Evolutionary conservation across 768 basidiomycete genomes (phyloP).

Genomic region (Calocybe gangraenosa): DNA sequence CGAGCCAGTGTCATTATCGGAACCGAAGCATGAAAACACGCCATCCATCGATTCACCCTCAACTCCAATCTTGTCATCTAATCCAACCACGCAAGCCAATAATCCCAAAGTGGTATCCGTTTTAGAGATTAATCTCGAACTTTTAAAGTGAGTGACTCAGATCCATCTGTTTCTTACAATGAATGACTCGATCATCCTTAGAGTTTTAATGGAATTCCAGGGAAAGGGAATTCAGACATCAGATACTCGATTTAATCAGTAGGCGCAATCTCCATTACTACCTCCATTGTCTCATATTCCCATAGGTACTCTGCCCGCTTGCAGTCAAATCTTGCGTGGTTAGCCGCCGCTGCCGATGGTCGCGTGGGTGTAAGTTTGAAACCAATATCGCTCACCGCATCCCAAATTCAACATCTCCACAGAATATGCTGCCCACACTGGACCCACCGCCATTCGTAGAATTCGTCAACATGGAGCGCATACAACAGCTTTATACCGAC

Average conservation of each 20-base stretch:
- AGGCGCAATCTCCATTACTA: conserved; percentile 19
- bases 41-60: conserved; percentile 10
- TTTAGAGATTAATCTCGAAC: conserved; percentile 64
- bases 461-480: conserved; percentile 44
- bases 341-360: conserved; percentile 64
- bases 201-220: conserved; percentile 62
- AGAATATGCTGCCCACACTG: conserved; percentile 47
- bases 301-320: conserved; percentile 56
- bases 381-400: not conserved
- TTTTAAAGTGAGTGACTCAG: conserved; percentile 53
- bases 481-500: conserved; percentile 60
- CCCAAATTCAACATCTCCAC: too few species aligned
- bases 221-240: conserved; percentile 38
- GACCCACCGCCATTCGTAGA: conserved; percentile 49
- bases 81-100: conserved; percentile 11
- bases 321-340: conserved; percentile 68
- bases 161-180: not conserved
- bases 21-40: conserved; percentile 5
- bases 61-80: conserved; percentile 13
- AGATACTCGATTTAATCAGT: conserved; percentile 59
- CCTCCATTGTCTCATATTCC: conserved; percentile 1
- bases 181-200: conserved; percentile 21
- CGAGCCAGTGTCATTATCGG: not conserved
- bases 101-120: conserved; percentile 53
- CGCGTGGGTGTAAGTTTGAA: conserved; percentile 39